Conservation (phyloP, 2,329 filamentous ascomycete genomes). For the Penicillium brevicompactum region DNA sequence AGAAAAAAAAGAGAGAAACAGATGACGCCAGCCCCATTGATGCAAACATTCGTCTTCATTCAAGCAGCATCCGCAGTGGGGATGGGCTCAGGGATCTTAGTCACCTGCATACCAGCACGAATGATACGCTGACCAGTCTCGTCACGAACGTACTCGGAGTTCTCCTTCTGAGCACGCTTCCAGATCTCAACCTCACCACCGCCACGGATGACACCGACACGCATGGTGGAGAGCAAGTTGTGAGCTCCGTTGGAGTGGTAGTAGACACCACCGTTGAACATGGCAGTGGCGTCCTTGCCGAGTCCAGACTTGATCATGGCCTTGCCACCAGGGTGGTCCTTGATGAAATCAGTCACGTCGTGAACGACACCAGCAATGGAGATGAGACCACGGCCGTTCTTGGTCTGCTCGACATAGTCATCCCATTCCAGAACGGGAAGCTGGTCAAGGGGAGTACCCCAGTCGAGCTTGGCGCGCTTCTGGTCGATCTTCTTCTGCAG, state of each 20-base stretch:
- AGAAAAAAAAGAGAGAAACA: constrained; percentile 8
- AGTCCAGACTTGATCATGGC: constrained; percentile 80
- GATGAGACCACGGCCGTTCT: constrained; percentile 75
- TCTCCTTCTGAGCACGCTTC: constrained; percentile 83
- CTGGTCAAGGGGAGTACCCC: constrained; percentile 82
- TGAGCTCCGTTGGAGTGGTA: constrained; percentile 87
- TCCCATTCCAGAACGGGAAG: constrained; percentile 86
- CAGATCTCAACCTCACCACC: constrained; percentile 91
- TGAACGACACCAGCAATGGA: constrained; percentile 83
- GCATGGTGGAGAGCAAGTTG: constrained; percentile 85
- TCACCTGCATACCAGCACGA: constrained; percentile 82
- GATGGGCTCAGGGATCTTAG: constrained; percentile 77
- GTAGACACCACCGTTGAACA: constrained; percentile 92
- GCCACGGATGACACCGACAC: constrained; percentile 81
- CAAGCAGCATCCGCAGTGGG: constrained; percentile 79
- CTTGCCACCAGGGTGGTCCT: constrained; percentile 87
- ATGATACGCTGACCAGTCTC: constrained; percentile 79
- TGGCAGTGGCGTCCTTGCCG: constrained; percentile 84
- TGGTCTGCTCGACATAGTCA: constrained; percentile 75
- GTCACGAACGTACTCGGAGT: constrained; percentile 77
- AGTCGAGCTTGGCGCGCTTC: constrained; percentile 79
- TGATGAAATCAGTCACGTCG: constrained; percentile 81
- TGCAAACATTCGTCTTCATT: constrained; percentile 27
- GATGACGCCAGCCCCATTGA: constrained; percentile 24
- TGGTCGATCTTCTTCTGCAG: constrained; percentile 91